phyloP scores from a whole-genome alignment of 2,329 filamentous ascomycete genomes.

The Trichophaea hybrida region DNA sequence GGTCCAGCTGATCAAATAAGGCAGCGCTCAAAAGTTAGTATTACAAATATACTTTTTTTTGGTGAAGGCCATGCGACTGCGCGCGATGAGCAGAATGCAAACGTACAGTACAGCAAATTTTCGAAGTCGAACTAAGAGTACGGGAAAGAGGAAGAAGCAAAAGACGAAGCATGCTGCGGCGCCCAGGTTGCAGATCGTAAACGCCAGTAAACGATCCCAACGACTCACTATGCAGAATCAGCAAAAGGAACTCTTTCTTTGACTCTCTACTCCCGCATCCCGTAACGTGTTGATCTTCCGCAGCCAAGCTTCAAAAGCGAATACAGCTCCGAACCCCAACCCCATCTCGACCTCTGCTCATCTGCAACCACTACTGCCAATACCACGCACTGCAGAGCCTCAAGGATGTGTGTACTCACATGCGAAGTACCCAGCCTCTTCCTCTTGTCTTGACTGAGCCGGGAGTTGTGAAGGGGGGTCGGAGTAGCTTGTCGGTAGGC shows the following conservation, averaged over 20 bases:
- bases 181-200: slow-evolving; percentile 77
- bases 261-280: not conserved
- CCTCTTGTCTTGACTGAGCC: slow-evolving; percentile 68
- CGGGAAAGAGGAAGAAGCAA: slow-evolving; percentile 78
- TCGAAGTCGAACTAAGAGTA: slow-evolving; percentile 63
- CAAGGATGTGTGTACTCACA: slow-evolving; percentile 50
- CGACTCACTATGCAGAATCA: slow-evolving; percentile 58
- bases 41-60: not conserved
- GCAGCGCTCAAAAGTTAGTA: slow-evolving; percentile 5
- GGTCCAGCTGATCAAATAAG: slow-evolving; percentile 57
- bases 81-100: not conserved
- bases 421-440: slow-evolving; percentile 90
- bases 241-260: not conserved
- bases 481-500: slow-evolving; percentile 66
- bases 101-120: slow-evolving; percentile 98
- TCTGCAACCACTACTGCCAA: not conserved
- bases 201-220: slow-evolving; percentile 91
- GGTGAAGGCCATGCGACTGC: slow-evolving; percentile 10
- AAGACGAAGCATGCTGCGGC: slow-evolving; percentile 85
- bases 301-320: not conserved
- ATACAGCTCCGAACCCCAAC: not conserved
- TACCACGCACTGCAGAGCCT: slow-evolving; percentile 2
- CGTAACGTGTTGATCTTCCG: not conserved
- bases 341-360: not conserved
- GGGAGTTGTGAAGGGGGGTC: slow-evolving; percentile 57